Conservation (phyloP, 345 rosid species). For the Syzygium jambos region DNA sequence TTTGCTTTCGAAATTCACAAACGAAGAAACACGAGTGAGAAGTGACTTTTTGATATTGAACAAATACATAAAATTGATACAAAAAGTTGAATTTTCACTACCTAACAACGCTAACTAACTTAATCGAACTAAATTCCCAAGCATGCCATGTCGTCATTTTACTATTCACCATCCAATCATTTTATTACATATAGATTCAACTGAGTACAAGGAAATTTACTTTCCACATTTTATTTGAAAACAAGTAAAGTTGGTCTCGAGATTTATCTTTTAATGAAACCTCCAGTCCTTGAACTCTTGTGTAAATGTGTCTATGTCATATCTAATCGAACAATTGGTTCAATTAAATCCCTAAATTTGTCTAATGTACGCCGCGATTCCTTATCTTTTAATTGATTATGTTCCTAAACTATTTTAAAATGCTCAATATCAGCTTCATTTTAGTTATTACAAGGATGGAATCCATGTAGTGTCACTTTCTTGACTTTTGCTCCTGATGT, state of each 20-base stretch:
- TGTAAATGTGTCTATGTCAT: not conserved
- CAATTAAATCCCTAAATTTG: not conserved
- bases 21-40: not conserved
- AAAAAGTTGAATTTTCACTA: too few relatives aligned
- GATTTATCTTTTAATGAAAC: not conserved
- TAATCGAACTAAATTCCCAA: not conserved
- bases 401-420: not conserved
- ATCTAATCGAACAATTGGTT: not conserved
- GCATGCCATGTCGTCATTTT: not conserved
- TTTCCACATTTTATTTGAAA: not conserved
- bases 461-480: not conserved
- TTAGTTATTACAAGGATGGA: not conserved
- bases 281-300: not conserved
- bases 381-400: not conserved
- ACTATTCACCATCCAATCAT: not conserved
- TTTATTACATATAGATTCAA: not conserved
- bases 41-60: not conserved
- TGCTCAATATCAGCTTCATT: not conserved
- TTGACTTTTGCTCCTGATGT: fast-evolving
- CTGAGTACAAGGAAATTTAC: not conserved
- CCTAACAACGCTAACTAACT: not conserved
- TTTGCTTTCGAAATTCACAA: too few relatives aligned
- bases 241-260: not conserved
- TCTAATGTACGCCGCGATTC: not conserved
- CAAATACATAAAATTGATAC: too few relatives aligned